phyloP scores from a whole-genome alignment of 805 yeast genomes.

The Yamadazyma ubonensis region DNA sequence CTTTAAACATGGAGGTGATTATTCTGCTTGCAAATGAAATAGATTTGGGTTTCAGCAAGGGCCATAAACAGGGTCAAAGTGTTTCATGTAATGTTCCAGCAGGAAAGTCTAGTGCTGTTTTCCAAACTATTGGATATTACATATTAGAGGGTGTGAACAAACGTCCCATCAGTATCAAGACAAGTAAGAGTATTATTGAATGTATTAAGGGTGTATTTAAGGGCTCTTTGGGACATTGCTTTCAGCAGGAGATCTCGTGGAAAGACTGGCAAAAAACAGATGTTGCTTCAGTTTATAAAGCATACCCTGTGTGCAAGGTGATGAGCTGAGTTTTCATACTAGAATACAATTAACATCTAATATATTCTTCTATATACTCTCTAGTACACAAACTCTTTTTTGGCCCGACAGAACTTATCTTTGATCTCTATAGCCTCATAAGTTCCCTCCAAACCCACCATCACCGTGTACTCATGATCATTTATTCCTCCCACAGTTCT shows the following conservation, averaged over 20 bases:
- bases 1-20: neutral
- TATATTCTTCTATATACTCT: neutral
- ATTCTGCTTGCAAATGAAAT: neutral
- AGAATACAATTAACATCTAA: too few relatives aligned
- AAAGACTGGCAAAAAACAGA: slow-evolving; percentile 17
- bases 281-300: neutral
- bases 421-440: slow-evolving; percentile 90
- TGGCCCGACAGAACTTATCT: slow-evolving; percentile 69
- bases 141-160: too few relatives aligned
- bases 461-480: slow-evolving; percentile 65
- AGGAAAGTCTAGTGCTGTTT: neutral
- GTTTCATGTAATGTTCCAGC: slow-evolving; percentile 7
- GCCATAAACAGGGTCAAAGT: neutral
- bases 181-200: neutral
- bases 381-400: slow-evolving; percentile 12
- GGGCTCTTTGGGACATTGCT: neutral
- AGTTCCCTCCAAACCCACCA: slow-evolving; percentile 85
- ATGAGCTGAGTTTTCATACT: too few relatives aligned
- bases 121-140: neutral
- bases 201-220: slow-evolving; percentile 1
- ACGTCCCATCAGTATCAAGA: neutral
- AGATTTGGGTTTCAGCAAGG: slow-evolving; percentile 1
- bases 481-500: slow-evolving; percentile 62
- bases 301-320: neutral
- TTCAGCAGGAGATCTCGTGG: neutral